Evolutionary conservation across 2,329 filamentous ascomycete genomes (phyloP), one percentile per base, ranked within the genome.

Genomic region (Stachybotrys echinatus): DNA sequence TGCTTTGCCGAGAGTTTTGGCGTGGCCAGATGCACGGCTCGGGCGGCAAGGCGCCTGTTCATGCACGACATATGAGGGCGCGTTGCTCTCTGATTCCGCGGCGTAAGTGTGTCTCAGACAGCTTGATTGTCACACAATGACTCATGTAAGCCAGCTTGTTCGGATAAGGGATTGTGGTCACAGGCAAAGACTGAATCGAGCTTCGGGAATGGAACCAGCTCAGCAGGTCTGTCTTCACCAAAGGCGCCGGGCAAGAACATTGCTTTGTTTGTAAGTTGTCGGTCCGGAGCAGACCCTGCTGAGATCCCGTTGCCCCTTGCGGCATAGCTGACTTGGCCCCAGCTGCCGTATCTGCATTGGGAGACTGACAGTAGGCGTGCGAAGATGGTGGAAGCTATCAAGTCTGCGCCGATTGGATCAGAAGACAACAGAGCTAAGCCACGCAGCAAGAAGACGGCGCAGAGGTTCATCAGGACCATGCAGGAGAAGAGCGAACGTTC

Each of bases 301-400:
- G n/a, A n/a, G n/a, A n/a, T n/a, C n/a, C n/a, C n/a, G 6, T 34
- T 18, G 43, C 45, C 21, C 5, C 18, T 14, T 7, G n/a, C 40
- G 6, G 40, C 4, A 12, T 23, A 12, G 14, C 12, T 22, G 17
- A 12, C 27, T 17, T 20, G n/a, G 18, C 12, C 23, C 1, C 19
- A 72, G 68, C 67, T 71, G 63, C 68, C 69, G 2, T 72, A 65
- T 40, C 61, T 73, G 2, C 69, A 74, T 21, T 74, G 70, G 69
- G 70, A 74, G 31, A 69, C 64, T 0, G 66, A 69, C 10, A 57
- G 61, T 1, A 66, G 59, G 42, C 61, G 63, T 5, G 56, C 61
- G 0, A 56, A 55, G 6, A 60, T 68, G 14, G 57, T 64, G 0
- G 50, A 45, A 0, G 54, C 63, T 20, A 68, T 71, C 10, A 14